Percentiles rank a stretch among this genome's conserved stretches.
phyloP scores from a whole-genome alignment of 1,284 basidiomycete genomes.

The Gymnopus androsaceus region DNA sequence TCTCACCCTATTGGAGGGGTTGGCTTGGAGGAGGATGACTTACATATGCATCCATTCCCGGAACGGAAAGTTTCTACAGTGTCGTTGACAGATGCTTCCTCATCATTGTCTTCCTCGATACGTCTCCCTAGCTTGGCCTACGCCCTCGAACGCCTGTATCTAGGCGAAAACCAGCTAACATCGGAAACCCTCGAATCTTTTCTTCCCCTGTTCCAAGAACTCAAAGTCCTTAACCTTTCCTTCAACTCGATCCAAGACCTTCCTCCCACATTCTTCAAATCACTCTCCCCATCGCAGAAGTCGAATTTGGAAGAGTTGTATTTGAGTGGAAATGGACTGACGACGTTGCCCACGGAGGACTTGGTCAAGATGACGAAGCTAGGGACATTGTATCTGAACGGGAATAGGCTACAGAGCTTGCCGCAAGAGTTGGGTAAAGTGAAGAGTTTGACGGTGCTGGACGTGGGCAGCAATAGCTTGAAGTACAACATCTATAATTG shows the following conservation, averaged over 20 bases:
- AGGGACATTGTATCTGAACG: constrained; percentile 85
- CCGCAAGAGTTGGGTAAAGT: constrained; percentile 90
- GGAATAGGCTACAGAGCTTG: constrained; percentile 91
- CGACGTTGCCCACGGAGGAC: constrained; percentile 88
- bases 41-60: constrained; percentile 2
- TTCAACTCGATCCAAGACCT: constrained; percentile 97
- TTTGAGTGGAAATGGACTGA: constrained; percentile 91
- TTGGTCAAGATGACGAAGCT: constrained; percentile 70
- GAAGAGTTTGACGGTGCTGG: constrained; percentile 79
- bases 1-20: neutral
- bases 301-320: constrained; percentile 82
- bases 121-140: constrained; percentile 63
- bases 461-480: constrained; percentile 93
- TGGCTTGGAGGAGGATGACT: neutral
- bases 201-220: constrained; percentile 73
- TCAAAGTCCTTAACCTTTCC: constrained; percentile 87
- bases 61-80: constrained; percentile 49
- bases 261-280: constrained; percentile 73
- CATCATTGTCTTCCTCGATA: constrained; percentile 32
- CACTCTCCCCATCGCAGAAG: constrained; percentile 38
- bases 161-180: constrained; percentile 88
- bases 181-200: constrained; percentile 84
- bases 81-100: constrained; percentile 29
- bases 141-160: constrained; percentile 76
- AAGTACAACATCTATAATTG: constrained; percentile 99